These are phyloP conservation scores for Alternaria brassicae DNA, from an alignment of 2,329 filamentous ascomycete species.

Conservation along the genomic window DNA sequence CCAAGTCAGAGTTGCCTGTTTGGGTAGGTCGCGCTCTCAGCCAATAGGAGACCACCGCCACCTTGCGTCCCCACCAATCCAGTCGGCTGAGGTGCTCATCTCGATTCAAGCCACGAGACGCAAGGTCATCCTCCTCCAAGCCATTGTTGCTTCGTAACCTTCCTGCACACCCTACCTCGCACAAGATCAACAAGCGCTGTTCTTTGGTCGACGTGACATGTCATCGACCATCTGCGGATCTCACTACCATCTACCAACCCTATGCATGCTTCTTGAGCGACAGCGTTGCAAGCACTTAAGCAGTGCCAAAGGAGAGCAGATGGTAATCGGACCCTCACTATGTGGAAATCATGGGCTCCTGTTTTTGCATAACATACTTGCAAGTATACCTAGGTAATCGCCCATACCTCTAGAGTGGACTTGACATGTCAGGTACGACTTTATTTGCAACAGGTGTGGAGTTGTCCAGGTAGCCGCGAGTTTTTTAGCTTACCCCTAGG, in stretches of 20 bases:
- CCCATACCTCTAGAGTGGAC: background rate
- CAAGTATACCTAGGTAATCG: background rate
- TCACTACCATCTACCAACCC: background rate
- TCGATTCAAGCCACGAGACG: constrained; percentile 1
- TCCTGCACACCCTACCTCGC: background rate
- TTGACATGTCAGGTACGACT: background rate
- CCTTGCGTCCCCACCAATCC: background rate
- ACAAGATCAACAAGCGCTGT: background rate
- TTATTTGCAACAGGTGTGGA: background rate
- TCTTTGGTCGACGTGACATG: background rate
- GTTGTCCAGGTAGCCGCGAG: constrained; percentile 13
- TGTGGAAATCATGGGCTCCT: background rate
- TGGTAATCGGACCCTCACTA: background rate
- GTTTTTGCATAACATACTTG: background rate
- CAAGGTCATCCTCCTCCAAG: background rate
- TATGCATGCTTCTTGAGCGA: background rate
- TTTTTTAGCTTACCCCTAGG: background rate
- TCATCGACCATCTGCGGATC: background rate
- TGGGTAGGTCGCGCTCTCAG: background rate
- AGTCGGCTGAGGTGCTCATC: background rate
- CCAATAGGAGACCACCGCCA: background rate
- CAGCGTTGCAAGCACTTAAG: background rate
- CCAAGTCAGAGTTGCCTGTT: background rate
- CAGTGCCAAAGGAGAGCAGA: background rate
- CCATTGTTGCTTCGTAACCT: background rate